phyloP scores from a whole-genome alignment of 805 yeast species.

The Hanseniaspora clermontiae region DNA sequence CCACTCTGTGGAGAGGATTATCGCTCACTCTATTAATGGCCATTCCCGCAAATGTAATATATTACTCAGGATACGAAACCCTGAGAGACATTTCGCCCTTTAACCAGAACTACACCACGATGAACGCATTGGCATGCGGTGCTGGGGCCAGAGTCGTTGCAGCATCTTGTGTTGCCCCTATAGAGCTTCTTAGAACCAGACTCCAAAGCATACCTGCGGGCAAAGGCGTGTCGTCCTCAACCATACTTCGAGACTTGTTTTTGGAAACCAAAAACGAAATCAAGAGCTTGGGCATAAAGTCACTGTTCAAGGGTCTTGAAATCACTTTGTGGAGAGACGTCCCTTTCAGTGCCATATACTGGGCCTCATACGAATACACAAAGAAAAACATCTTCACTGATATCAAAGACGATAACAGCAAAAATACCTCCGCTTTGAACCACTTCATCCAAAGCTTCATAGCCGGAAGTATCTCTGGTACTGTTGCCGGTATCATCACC shows the following conservation, averaged over 20 bases:
- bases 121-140: constrained; percentile 78
- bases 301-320: constrained; percentile 72
- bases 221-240: constrained; percentile 20
- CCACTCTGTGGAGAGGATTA: constrained; percentile 80
- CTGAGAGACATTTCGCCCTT: constrained; percentile 64
- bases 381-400: constrained; percentile 21
- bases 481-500: constrained; percentile 72
- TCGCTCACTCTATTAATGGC: constrained; percentile 77
- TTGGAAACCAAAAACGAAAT: constrained; percentile 44
- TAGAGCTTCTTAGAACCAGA: constrained; percentile 78
- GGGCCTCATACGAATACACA: constrained; percentile 69
- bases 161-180: constrained; percentile 74
- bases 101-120: constrained; percentile 23
- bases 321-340: constrained; percentile 94
- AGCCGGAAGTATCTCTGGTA: constrained; percentile 75
- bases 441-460: constrained; percentile 54
- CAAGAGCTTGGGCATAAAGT: constrained; percentile 41
- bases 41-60: constrained; percentile 82
- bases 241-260: constrained; percentile 36
- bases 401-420: constrained; percentile 18
- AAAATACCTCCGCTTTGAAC: constrained; percentile 25
- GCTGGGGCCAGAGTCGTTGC: constrained; percentile 69
- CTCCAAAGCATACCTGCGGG: constrained; percentile 72
- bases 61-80: constrained; percentile 86
- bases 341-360: constrained; percentile 89